Conservation (phyloP, 345 rosid species). For the Eucalyptus curtisii region DNA sequence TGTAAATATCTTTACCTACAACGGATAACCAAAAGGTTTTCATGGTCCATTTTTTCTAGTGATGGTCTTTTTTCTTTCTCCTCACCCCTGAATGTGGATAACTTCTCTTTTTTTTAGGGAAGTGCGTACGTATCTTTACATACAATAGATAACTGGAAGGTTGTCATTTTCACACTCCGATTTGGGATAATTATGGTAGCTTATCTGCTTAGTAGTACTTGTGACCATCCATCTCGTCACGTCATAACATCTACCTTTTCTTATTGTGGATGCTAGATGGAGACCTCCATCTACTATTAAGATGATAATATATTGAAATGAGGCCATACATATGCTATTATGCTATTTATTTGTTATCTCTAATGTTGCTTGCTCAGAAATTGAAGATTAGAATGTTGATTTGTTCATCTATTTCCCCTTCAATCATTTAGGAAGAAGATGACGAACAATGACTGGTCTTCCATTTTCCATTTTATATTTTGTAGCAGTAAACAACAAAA, state of each 20-base stretch:
- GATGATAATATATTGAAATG: neutral
- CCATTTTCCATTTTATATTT: neutral
- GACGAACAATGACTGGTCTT: neutral
- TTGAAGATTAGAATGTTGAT: neutral
- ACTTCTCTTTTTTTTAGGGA: neutral
- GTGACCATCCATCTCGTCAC: neutral
- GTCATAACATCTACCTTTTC: neutral
- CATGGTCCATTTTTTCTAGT: neutral
- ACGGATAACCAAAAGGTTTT: neutral
- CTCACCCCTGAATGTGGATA: neutral
- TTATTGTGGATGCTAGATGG: neutral
- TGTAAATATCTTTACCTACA: neutral
- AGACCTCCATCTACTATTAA: neutral
- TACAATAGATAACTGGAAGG: neutral
- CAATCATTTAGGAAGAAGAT: neutral
- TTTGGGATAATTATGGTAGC: neutral
- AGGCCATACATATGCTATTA: neutral
- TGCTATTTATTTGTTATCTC: neutral
- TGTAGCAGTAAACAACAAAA: neutral
- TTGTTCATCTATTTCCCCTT: neutral
- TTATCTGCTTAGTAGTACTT: neutral
- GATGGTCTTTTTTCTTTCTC: neutral
- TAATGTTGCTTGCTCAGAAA: neutral
- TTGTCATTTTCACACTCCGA: neutral
- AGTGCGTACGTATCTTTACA: neutral